Conservation (phyloP, 2,329 filamentous ascomycete genomes). For the Colletotrichum filicis region DNA sequence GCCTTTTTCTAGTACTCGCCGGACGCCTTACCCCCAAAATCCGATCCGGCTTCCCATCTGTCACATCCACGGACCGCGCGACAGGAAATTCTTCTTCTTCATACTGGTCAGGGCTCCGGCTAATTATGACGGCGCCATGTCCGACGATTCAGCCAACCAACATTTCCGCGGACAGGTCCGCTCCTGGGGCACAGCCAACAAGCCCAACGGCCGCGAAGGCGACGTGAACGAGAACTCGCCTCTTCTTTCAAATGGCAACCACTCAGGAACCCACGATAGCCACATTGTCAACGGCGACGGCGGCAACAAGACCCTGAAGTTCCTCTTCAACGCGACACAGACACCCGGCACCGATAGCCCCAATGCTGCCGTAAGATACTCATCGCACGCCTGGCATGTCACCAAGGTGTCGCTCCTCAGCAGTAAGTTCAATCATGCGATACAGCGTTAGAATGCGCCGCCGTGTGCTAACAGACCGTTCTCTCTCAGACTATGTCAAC, state of each 20-base stretch:
- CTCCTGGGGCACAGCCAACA: constrained; percentile 38
- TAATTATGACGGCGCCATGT: constrained; percentile 48
- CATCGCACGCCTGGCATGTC: constrained; percentile 64
- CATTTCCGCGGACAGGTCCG: constrained; percentile 41
- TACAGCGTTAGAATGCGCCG: neutral
- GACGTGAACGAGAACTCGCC: constrained; percentile 52
- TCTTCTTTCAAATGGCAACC: constrained; percentile 51
- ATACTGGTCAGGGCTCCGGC: constrained; percentile 32
- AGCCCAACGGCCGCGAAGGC: constrained; percentile 35
- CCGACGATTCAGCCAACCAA: constrained; percentile 40
- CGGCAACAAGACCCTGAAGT: constrained; percentile 44
- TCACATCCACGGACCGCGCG: neutral
- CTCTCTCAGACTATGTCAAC: constrained; percentile 68
- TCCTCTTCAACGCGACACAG: constrained; percentile 61
- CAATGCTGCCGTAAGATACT: constrained; percentile 56
- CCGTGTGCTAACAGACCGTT: constrained; percentile 12
- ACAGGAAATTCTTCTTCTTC: constrained; percentile 11
- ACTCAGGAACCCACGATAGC: constrained; percentile 33
- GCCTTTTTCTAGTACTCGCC: neutral
- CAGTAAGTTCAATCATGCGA: constrained; percentile 55
- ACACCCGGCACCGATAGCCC: constrained; percentile 64
- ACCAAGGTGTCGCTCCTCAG: constrained; percentile 68
- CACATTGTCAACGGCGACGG: constrained; percentile 36
- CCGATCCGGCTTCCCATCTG: neutral
- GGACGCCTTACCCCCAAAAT: constrained; percentile 4